Base-by-base conservation (phyloP, 2,329 filamentous ascomycete species). In the Camillea tinctor region DNA sequence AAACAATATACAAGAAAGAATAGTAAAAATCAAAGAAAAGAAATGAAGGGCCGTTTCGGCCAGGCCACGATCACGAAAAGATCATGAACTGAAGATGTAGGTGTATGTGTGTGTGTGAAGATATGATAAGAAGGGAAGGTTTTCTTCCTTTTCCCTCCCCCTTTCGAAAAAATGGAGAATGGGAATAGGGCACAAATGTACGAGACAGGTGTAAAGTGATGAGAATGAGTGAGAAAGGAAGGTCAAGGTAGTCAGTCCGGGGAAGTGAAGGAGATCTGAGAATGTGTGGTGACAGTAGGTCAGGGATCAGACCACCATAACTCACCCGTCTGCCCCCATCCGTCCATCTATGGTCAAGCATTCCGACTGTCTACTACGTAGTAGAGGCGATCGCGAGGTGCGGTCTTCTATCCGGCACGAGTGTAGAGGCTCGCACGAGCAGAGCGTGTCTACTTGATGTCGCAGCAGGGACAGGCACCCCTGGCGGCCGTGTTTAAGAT, bases 21-120 rank as follows among this genome's bases (percentile, higher is more conserved):
- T 68, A 70, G 64, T 64, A 70, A 64, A 69, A 66, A 68, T n/a
- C n/a, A 64, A 68, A 70, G 58, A 67, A 52, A 63, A 65, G 64
- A 69, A 65, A 69, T 59, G 64, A 73, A 68, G 60, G 75, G 77
- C 76, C 76, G 68, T 72, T 69, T 64, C 69, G 77, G 76, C 77
- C 77, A 69, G 65, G 60, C 56, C 71, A 73, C 59, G 66, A 68
- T 74, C 72, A 73, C 69, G 64, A 69, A 67, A 67, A 71, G 71
- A 72, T 73, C 77, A 79, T 79, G 69, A 75, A 78, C 63, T 60
- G 63, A 55, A 15, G 62, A 57, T 60, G 52, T 66, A 55, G 60
- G 64, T 69, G 26, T 30, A 26, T 4, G 24, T 26, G n/a, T 26
- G 26, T 30, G 26, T 30, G 26, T 30, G 26, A 66, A 60, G 60